Evolutionary conservation across 495 filamentous ascomycete genomes (phyloP).

Genomic region (Penicillium cosmopolitanum): DNA sequence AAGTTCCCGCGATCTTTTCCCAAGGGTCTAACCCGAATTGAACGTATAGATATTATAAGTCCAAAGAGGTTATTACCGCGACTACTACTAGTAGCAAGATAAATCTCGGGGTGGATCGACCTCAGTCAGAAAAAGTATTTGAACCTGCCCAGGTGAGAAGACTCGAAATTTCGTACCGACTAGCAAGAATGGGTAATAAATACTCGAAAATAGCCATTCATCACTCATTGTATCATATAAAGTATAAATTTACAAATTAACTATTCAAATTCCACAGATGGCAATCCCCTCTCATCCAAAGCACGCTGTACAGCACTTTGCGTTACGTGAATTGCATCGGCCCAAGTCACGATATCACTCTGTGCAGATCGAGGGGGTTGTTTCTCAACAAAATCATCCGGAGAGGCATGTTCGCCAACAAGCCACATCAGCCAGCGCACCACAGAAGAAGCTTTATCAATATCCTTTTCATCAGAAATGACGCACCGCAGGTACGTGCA

Average conservation of each 20-base stretch:
- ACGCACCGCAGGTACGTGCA: conserved; percentile 69
- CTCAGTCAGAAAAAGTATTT: too few relatives aligned
- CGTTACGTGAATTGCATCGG: conserved; percentile 55
- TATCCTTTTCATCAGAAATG: conserved; percentile 70
- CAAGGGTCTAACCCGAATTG: too few relatives aligned
- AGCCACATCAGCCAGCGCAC: conserved; percentile 75
- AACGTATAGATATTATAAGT: too few relatives aligned
- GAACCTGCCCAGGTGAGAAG: too few relatives aligned
- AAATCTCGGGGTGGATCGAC: too few relatives aligned
- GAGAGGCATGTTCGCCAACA: conserved; percentile 52
- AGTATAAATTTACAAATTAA: conserved; percentile 4
- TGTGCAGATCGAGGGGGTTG: conserved; percentile 17
- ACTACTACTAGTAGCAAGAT: too few relatives aligned
- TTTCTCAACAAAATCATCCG: conserved; percentile 8
- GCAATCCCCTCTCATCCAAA: conserved; percentile 64
- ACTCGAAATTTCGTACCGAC: too few relatives aligned
- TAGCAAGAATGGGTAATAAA: too few relatives aligned
- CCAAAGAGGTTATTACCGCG: too few relatives aligned
- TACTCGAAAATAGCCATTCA: too few relatives aligned
- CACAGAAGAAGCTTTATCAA: conserved; percentile 71
- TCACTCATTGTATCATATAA: conserved; percentile 16
- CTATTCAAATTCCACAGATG: conserved; percentile 57
- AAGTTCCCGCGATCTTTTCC: too few relatives aligned
- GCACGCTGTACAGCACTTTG: conserved; percentile 63
- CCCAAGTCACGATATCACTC: conserved; percentile 42